A percentile compares a stretch with the other conserved stretches of the same genome.
These are phyloP conservation scores for Brassica carinata DNA, from an alignment of 345 rosid species.

Conservation along the genomic window DNA sequence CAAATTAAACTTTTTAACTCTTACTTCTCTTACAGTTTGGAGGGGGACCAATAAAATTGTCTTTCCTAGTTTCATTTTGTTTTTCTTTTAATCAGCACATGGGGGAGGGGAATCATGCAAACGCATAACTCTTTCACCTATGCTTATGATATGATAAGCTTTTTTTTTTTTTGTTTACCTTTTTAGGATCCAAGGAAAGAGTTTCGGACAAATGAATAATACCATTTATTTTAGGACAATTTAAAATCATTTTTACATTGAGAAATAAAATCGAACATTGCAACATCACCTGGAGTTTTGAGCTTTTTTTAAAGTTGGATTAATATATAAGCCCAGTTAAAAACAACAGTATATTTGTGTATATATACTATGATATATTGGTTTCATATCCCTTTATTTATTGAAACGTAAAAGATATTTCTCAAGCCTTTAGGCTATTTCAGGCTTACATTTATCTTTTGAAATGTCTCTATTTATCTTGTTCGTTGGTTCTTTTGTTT, in stretches of 20 bases:
- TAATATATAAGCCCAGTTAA: neutral
- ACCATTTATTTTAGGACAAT: neutral
- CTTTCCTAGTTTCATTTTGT: neutral
- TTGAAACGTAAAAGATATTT: neutral
- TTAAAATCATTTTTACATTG: neutral
- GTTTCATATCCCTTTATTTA: neutral
- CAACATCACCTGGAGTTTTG: neutral
- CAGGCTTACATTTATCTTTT: neutral
- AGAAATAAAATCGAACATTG: neutral
- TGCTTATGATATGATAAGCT: slow-evolving; percentile 34
- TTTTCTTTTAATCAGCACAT: neutral
- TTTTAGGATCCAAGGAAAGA: slow-evolving; percentile 26
- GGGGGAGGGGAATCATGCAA: slow-evolving; percentile 9
- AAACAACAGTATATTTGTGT: neutral
- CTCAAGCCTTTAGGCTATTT: neutral
- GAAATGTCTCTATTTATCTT: neutral
- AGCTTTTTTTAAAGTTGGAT: neutral
- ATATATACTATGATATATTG: neutral
- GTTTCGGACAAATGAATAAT: neutral
- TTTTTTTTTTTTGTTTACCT: neutral
- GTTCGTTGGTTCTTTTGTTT: neutral
- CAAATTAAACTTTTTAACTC: neutral
- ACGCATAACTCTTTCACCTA: slow-evolving; percentile 27
- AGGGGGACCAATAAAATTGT: slow-evolving; percentile 30
- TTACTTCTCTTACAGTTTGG: neutral